A percentile compares a stretch with the other conserved stretches of the same genome.
Evolutionary conservation across 2,329 filamentous ascomycete genomes (phyloP).

Genomic region (Scedosporium aurantiacum): DNA sequence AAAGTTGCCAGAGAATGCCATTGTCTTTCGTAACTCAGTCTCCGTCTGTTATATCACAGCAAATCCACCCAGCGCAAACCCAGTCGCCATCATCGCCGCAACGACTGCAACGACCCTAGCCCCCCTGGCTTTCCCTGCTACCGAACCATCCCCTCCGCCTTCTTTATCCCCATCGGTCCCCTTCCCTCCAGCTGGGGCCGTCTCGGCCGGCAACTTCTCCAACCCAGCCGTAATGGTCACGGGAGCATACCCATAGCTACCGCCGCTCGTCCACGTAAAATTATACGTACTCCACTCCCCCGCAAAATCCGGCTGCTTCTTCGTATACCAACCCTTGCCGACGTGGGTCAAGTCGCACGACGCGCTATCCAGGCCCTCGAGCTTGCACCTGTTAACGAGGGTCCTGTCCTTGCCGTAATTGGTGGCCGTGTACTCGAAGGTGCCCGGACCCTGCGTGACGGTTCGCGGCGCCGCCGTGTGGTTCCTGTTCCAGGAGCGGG

Average conservation of each 20-base stretch:
- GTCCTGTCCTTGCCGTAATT: conserved; percentile 13
- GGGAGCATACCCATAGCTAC: conserved; percentile 16
- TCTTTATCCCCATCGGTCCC: not conserved
- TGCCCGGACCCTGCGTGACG: conserved; percentile 17
- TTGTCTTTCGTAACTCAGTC: not conserved
- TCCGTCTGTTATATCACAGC: not conserved
- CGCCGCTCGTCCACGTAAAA: conserved; percentile 18
- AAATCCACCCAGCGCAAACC: not conserved
- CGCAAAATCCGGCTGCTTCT: conserved; percentile 7
- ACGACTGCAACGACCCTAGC: not conserved
- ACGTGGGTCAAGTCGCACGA: conserved; percentile 18
- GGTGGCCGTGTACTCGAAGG: conserved; percentile 16
- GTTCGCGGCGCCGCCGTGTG: conserved; percentile 14
- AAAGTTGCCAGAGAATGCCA: too few relatives aligned
- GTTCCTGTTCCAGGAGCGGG: conserved; percentile 6
- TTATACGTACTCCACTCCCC: conserved; percentile 15
- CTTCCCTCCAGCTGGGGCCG: not conserved
- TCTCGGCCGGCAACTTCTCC: conserved; percentile 10
- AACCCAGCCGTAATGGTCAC: conserved; percentile 15
- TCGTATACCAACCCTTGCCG: conserved; percentile 16
- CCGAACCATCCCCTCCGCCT: not conserved
- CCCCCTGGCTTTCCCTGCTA: not conserved
- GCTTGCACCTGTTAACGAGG: conserved; percentile 15
- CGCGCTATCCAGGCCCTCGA: conserved; percentile 15
- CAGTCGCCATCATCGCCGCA: not conserved